phyloP scores from a whole-genome alignment of 441 rosid species.

The Populus tomentosa region DNA sequence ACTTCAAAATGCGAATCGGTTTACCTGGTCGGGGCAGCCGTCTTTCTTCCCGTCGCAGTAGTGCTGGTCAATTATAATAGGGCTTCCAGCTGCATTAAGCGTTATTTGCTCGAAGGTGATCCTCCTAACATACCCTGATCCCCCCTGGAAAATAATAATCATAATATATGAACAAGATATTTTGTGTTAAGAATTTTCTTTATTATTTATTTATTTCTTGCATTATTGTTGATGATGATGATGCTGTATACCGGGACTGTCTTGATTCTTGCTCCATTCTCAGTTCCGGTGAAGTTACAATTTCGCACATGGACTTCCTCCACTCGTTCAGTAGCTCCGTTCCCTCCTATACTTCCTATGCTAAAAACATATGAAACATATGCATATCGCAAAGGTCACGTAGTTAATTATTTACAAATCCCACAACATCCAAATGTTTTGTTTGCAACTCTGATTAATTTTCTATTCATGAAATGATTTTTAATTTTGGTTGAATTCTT shows the following conservation, averaged over 20 bases:
- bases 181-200: too few relatives aligned
- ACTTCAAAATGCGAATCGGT: not conserved
- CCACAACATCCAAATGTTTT: too few relatives aligned
- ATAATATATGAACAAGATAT: not conserved
- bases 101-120: conserved; percentile 29
- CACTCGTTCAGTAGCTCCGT: not conserved
- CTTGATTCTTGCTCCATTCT: conserved; percentile 5
- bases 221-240: too few relatives aligned
- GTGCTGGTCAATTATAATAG: conserved; percentile 36
- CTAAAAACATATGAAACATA: not conserved
- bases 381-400: too few relatives aligned
- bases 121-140: conserved; percentile 26
- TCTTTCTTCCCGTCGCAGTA: conserved; percentile 8
- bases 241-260: not conserved
- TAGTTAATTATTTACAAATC: too few relatives aligned
- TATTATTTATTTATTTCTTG: too few relatives aligned
- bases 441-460: too few relatives aligned
- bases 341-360: not conserved
- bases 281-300: not conserved
- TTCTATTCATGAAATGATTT: too few relatives aligned
- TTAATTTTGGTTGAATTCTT: too few relatives aligned
- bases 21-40: not conserved
- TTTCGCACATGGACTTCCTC: not conserved
- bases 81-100: conserved; percentile 11
- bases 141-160: conserved; percentile 21